Base-by-base conservation (phyloP, 805 yeast species). In the Candida easanensis region DNA sequence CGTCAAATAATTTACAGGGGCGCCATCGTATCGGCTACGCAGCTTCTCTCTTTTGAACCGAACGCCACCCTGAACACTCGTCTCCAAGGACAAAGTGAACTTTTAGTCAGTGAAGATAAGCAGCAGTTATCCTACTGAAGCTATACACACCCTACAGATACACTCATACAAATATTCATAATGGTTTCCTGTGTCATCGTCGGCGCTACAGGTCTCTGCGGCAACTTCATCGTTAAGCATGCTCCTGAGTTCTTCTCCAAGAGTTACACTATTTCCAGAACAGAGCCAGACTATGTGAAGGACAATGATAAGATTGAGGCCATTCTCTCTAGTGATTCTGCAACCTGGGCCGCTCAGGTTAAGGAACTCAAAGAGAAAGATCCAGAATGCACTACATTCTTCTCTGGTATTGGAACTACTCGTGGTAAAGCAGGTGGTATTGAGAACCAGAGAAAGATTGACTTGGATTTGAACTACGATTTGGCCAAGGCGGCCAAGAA, bases 131-230 rank as follows among this genome's bases (percentile, higher is more conserved):
- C n/a, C n/a, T 7, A 22, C 25, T 22, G 25, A 22, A 22, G 10
- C n/a, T n/a, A n/a, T n/a, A n/a, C n/a, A n/a, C 25, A 22, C 7
- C 25, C 25, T 10, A 8, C 25, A 22, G 14, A 26, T n/a, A 26
- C 30, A 26, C 10, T 9, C 30, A 26, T 26, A 26, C 30, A 8
- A 5, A 26, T 22, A 22, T 22, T 9, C 30, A 13, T n/a, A 31
- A 46, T 47, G 49, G 38, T 51, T 13, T 15, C 33, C 13, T 46
- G 48, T n/a, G 64, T 75, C 35, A 56, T 73, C 14, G 61, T 86
- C 33, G 96, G 96, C 3, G 74, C 89, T 21, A 88, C 96, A 1
- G 96, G 96, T 2, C 65, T 87, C 18, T 82, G 84, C 43, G 97
- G 96, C 9, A 53, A 70, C 20, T 71, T 67, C 19, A 72, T 86